A percentile compares a stretch with the other conserved stretches of the same genome.
Evolutionary conservation across 2,329 filamentous ascomycete genomes (phyloP).

Genomic region (Pestalotiopsis sp.): DNA sequence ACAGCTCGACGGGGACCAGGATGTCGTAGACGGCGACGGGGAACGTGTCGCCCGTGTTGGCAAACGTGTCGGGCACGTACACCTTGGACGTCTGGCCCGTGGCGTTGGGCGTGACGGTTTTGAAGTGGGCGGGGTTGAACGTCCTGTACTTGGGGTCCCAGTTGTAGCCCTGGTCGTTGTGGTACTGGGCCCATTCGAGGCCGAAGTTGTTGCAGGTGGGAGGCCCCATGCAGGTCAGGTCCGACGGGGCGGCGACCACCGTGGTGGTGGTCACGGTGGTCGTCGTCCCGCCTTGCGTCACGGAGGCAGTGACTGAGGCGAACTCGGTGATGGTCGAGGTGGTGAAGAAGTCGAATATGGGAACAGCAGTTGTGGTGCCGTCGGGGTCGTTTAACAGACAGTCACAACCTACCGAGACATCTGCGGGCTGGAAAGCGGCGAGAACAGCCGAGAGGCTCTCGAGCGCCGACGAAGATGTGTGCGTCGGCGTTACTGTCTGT

Average conservation of each 20-base stretch:
- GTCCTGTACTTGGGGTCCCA: neutral
- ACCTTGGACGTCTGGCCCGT: neutral
- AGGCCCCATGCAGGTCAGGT: neutral
- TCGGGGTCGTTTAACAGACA: neutral
- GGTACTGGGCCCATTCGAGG: neutral
- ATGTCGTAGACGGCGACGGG: neutral
- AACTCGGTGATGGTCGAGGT: neutral
- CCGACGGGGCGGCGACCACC: neutral
- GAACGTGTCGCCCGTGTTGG: neutral
- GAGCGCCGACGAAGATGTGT: neutral
- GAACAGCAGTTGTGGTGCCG: neutral
- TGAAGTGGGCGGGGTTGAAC: neutral
- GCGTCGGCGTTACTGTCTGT: neutral
- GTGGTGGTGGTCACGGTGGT: neutral
- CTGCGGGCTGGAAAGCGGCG: neutral
- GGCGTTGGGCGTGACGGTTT: neutral
- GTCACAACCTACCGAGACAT: neutral
- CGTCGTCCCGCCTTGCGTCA: neutral
- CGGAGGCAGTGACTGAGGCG: neutral
- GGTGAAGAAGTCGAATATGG: neutral
- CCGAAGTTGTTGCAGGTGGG: neutral
- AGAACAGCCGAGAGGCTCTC: neutral
- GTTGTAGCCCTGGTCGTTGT: neutral
- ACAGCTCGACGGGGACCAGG: neutral
- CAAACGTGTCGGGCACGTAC: neutral